Base-by-base conservation (phyloP, 2,329 filamentous ascomycete genomes). In the Pseudofabraea citricarpa region DNA sequence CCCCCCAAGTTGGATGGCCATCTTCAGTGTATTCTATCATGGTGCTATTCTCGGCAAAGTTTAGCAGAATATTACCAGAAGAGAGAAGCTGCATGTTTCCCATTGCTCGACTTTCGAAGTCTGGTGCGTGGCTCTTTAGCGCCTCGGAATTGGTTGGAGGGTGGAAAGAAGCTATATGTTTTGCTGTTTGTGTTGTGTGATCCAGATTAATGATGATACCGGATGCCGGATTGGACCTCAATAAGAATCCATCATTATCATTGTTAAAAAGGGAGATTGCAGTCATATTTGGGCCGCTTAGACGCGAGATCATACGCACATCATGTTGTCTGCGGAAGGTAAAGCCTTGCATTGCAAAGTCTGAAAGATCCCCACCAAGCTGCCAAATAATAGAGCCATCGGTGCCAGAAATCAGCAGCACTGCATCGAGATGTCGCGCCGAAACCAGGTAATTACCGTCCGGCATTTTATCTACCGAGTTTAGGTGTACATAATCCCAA, bases 401-500 rank as follows among this genome's bases (percentile, higher is more conserved):
- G 8, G n/a, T 27, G 8, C n/a, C n/a, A 27, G 24, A 27, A 27
- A 27, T 27, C n/a, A 8, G 8, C 8, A 27, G n/a, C 8, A 27
- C n/a, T 8, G 8, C 8, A n/a, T 27, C 24, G 8, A n/a, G 8
- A 27, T 27, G 24, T 27, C 24, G 24, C 8, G 24, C 8, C 8
- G 35, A 37, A 6, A 37, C 21, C 4, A 37, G 35, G 35, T 37
- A 37, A 13, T 37, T 22, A 6, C 35, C 35, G n/a, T 19, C 35
- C n/a, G 15, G 15, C 15, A 13, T 37, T 13, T 37, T 37, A 20
- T 37, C 35, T 19, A 37, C 35, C 6, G 35, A 4, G 12, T 37
- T 37, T 15, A 37, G 18, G 20, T 37, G 35, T 15, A 37, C 18
- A 22, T 37, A 37, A 37, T 37, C 35, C 35, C 35, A 37, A n/a